Evolutionary conservation across 2,329 filamentous ascomycete genomes (phyloP), one percentile per base, ranked within the genome.

Genomic region (Biscogniauxia sp.): DNA sequence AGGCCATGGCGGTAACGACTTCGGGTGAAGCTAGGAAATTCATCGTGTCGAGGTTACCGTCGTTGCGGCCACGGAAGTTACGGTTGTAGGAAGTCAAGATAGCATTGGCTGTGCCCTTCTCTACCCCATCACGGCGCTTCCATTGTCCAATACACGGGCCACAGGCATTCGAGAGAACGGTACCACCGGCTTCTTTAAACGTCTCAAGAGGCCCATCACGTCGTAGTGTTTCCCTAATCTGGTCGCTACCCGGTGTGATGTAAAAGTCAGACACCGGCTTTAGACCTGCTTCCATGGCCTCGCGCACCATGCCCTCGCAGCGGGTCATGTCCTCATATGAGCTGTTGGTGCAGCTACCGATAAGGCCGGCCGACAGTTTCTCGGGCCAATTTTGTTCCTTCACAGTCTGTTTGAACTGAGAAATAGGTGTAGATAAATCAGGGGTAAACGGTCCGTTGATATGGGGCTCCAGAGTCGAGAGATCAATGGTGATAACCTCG

Each of bases 251-350:
- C 1, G 95, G 95, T 0, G 95, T 97, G 72, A 99, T 91, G 78
- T 96, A 97, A 79, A 99, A 97, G 73, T 93, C 90, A 2, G 92
- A 87, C 70, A 89, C 92, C 49, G 95, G 93, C 79, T 92, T 91
- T 62, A 99, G 82, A 17, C 95, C 95, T n/a, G 93, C 95, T 61
- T 88, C 87, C 56, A 88, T 84, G 9, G 95, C 95, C 76, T 97
- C 93, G 76, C 94, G 93, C 61, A 98, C 92, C 59, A 99, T 86
- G 72, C 93, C 88, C 78, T 97, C 94, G 15, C 93, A 92, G 63
- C 94, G 89, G 41, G 93, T 96, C 95, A 99, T 99, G 75, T 99
- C 95, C 78, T 97, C 90, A 76, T 98, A 99, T 1, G 95, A 98
- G 76, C 92, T 96, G 84, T 99, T 99, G 55, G 95, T 99, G 82